Evolutionary conservation across 306 rosid genomes (phyloP).

Genomic region (Cicer yamashitae): DNA sequence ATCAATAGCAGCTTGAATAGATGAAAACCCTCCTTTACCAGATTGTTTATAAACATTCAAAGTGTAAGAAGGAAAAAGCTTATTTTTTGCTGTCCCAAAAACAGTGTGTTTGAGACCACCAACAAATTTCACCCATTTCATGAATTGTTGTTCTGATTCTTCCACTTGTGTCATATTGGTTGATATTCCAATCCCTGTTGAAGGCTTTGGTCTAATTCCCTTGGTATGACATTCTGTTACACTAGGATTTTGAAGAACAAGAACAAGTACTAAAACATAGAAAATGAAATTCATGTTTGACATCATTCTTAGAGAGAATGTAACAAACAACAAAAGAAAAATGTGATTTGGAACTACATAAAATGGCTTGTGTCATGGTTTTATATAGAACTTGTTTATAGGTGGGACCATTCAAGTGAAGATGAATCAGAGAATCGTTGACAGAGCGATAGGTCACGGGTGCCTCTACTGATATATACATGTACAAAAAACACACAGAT

Average conservation of each 20-base stretch:
- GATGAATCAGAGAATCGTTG: slow-evolving; percentile 62
- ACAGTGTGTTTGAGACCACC: slow-evolving; percentile 84
- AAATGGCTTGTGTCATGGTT: slow-evolving; percentile 38
- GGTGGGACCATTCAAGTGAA: slow-evolving; percentile 57
- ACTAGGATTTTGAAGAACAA: slow-evolving; percentile 52
- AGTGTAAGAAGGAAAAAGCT: slow-evolving; percentile 84
- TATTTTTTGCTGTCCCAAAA: slow-evolving; percentile 76
- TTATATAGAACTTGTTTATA: slow-evolving; percentile 47
- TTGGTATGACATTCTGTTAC: slow-evolving; percentile 67
- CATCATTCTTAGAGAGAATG: slow-evolving; percentile 61
- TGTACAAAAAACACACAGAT: not conserved
- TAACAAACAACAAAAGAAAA: slow-evolving; percentile 24
- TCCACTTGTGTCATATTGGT: slow-evolving; percentile 66
- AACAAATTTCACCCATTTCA: slow-evolving; percentile 88
- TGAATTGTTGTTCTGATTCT: slow-evolving; percentile 83
- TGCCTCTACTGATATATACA: slow-evolving; percentile 52
- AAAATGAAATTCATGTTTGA: slow-evolving; percentile 50
- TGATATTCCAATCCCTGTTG: slow-evolving; percentile 33
- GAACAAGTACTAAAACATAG: slow-evolving; percentile 38
- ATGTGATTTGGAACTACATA: not conserved
- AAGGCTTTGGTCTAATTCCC: slow-evolving; percentile 57
- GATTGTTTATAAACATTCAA: slow-evolving; percentile 72
- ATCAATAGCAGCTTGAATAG: slow-evolving; percentile 87
- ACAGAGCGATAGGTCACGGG: slow-evolving; percentile 80
- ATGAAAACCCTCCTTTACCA: slow-evolving; percentile 67